Conservation (phyloP, 768 basidiomycete species). For the Suillus paluster region DNA sequence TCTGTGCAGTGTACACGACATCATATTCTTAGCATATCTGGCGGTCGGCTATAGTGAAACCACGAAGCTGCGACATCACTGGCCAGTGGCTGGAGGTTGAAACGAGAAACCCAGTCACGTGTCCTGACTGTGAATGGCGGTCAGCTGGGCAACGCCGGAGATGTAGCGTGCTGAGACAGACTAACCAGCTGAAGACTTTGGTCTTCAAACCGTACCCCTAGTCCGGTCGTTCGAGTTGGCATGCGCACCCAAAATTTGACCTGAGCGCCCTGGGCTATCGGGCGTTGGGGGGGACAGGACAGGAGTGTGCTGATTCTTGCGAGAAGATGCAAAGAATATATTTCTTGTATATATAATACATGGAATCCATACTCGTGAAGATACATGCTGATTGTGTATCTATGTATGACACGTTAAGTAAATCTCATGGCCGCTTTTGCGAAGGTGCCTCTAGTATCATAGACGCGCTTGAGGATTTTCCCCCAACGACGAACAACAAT, state of each 20-base stretch:
- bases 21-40: neutral
- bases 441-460: neutral
- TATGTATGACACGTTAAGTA: too few relatives aligned
- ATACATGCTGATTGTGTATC: too few relatives aligned
- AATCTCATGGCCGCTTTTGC: neutral
- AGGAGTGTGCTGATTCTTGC: neutral
- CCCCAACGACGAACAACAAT: neutral
- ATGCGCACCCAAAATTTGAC: too few relatives aligned
- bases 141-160: too few relatives aligned
- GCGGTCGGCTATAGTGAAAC: neutral
- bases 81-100: too few relatives aligned
- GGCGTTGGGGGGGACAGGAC: neutral
- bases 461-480: neutral
- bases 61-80: too few relatives aligned
- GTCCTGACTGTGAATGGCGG: neutral
- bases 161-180: too few relatives aligned
- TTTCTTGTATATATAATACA: too few relatives aligned
- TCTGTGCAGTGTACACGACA: neutral
- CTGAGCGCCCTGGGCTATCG: too few relatives aligned
- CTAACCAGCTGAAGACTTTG: neutral
- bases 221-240: neutral
- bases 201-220: neutral
- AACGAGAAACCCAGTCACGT: too few relatives aligned
- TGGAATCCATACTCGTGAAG: too few relatives aligned
- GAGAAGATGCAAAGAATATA: neutral